Evolutionary conservation across 2,329 filamentous ascomycete species (phyloP).

Genomic region (Sporothrix sp.): DNA sequence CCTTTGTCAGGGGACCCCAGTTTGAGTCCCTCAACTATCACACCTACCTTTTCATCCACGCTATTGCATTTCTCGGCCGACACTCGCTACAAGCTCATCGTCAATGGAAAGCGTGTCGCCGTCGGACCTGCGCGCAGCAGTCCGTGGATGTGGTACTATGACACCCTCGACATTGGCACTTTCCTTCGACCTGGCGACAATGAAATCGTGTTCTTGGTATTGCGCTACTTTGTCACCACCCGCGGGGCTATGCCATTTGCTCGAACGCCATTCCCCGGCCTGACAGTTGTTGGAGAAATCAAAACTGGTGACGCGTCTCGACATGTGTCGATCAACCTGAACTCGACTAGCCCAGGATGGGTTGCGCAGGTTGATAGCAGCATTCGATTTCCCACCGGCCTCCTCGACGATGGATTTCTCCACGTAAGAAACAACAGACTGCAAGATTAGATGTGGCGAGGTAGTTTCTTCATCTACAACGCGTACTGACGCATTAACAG

Average conservation of each 20-base stretch:
- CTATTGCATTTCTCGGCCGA: conserved; percentile 27
- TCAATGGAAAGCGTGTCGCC: conserved; percentile 29
- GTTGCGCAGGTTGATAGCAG: conserved; percentile 19
- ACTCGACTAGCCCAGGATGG: conserved; percentile 19
- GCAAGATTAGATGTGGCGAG: too few relatives aligned
- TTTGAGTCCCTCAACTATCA: background rate
- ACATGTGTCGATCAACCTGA: background rate
- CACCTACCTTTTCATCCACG: conserved; percentile 4
- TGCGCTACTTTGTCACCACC: conserved; percentile 22
- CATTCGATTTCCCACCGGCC: conserved; percentile 22
- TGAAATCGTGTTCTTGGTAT: conserved; percentile 21
- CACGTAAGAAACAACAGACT: too few relatives aligned
- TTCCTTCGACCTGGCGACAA: conserved; percentile 22
- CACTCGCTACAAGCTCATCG: conserved; percentile 33
- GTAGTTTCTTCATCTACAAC: background rate
- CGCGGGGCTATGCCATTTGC: conserved; percentile 25
- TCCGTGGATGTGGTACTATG: conserved; percentile 27
- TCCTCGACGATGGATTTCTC: conserved; percentile 31
- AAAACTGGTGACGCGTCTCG: background rate
- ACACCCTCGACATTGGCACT: conserved; percentile 23
- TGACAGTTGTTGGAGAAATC: conserved; percentile 21
- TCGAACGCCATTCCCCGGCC: conserved; percentile 21
- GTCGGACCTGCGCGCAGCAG: conserved; percentile 30
- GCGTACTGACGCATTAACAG: conserved; percentile 12
- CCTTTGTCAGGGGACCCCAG: background rate